Base-by-base conservation (phyloP, 1,284 basidiomycete species). In the Cryptococcus sp. region DNA sequence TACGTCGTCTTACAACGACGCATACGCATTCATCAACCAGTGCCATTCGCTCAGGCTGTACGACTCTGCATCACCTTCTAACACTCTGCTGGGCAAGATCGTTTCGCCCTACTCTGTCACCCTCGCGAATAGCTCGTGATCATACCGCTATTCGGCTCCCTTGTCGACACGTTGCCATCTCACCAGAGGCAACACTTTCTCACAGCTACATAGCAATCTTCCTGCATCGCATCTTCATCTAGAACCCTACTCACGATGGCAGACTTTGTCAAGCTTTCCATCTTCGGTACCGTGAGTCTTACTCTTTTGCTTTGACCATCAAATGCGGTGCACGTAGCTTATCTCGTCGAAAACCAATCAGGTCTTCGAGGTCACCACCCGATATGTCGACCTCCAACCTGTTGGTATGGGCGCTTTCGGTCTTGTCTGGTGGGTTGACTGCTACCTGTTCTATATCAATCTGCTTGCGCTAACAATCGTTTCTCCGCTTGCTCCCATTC, bases 351-450 rank as follows among this genome's bases (percentile, higher is more conserved):
- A 4, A 34, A 34, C 8, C 29, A 34, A 34, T 34, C 62, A 75
- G 74, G 77, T 80, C 58, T 79, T 74, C 59, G 78, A 97, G 87
- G 93, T 97, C 54, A 96, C 93, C 19, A 96, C 93, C 58, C 87
- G 95, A 72, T 99, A 99, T 91, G 90, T 96, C 77, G 95, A 99
- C 82, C 87, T 99, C 23, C 96, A 99, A 77, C 95, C 95, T n/a
- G 95, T 99, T 48, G 96, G 95, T 78, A 99, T 99, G 95, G 95
- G 93, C 66, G 93, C 93, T 46, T 96, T 96, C 74, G 93, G 93
- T 62, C 89, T 97, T 59, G 93, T 97, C 50, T 97, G 93, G 91
- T 93, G 70, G 64, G 86, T 79, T 38, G 15, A 15, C 17, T 26
- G 26, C 44, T 34, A 25, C 46, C 43, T 43, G 43, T 40, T 26